Evolutionary conservation across 176 grass and related monocot species (phyloP).

Genomic region (Rhipidocladum racemiflorum): DNA sequence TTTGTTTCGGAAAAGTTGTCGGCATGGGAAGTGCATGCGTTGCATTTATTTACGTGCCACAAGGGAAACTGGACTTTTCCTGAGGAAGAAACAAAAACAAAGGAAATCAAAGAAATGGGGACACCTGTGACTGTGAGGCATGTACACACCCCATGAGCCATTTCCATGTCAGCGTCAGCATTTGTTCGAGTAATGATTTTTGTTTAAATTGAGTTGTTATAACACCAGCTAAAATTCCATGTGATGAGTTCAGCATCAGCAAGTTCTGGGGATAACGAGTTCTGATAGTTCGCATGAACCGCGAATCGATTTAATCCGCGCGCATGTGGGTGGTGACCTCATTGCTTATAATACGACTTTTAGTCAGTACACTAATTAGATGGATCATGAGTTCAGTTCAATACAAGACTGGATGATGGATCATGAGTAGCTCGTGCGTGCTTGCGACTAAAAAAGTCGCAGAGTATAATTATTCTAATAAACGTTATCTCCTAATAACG

Average conservation of each 20-base stretch:
- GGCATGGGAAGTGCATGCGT: neutral
- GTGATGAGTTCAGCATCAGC: neutral
- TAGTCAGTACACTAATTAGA: neutral
- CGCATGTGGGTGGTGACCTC: neutral
- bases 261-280: neutral
- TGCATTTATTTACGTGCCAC: neutral
- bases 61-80: neutral
- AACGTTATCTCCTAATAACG: neutral
- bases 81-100: neutral
- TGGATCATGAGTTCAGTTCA: neutral
- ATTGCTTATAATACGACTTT: neutral
- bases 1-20: neutral
- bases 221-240: neutral
- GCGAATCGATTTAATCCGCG: neutral
- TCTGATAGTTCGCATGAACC: neutral
- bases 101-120: neutral
- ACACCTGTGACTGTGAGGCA: no score
- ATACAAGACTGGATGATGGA: neutral
- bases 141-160: neutral
- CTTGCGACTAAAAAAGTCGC: neutral
- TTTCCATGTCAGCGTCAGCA: neutral
- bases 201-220: neutral
- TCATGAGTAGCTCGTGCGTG: constrained; percentile 32
- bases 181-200: neutral
- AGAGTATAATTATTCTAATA: neutral